A percentile compares a stretch with the other conserved stretches of the same genome.
Conservation (phyloP, 2,329 filamentous ascomycete species). For the Waltergamsia citrina region DNA sequence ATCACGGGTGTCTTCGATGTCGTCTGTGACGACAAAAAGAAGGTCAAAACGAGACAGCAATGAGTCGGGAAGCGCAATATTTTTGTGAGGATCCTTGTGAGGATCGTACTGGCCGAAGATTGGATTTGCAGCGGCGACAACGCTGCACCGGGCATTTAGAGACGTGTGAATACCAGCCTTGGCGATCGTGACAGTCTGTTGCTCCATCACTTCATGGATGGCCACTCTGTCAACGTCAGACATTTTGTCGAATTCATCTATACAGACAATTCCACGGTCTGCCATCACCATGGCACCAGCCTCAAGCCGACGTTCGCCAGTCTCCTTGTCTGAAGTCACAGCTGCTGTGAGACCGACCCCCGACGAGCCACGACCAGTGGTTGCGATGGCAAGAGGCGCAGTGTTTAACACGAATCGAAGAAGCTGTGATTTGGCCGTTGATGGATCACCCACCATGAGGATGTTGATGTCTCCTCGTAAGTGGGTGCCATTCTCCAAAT, state of each 20-base stretch:
- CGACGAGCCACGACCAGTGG: slow-evolving; percentile 91
- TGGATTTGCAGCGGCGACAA: slow-evolving; percentile 92
- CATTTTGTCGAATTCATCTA: slow-evolving; percentile 99
- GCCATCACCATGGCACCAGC: slow-evolving; percentile 98
- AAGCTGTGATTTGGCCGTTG: slow-evolving; percentile 96
- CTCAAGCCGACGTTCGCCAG: slow-evolving; percentile 86
- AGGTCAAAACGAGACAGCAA: slow-evolving; percentile 97
- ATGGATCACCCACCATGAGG: slow-evolving; percentile 97
- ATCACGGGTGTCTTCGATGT: slow-evolving; percentile 91
- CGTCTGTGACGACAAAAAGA: slow-evolving; percentile 93
- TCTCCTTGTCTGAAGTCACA: slow-evolving; percentile 95
- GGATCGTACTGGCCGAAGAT: slow-evolving; percentile 98
- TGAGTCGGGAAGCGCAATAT: slow-evolving; percentile 94
- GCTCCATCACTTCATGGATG: slow-evolving; percentile 99
- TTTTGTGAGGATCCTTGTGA: slow-evolving; percentile 97
- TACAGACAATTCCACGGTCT: slow-evolving; percentile 94
- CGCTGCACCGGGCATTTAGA: slow-evolving; percentile 91
- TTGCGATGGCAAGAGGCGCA: slow-evolving; percentile 90
- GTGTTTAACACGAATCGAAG: slow-evolving; percentile 96
- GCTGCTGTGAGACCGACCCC: slow-evolving; percentile 96
- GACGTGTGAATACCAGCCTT: slow-evolving; percentile 98
- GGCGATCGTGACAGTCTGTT: slow-evolving; percentile 97
- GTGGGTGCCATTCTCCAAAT: slow-evolving; percentile 95
- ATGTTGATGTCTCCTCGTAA: slow-evolving; percentile 98
- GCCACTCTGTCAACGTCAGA: slow-evolving; percentile 95